These are phyloP conservation scores for Sporormia fimetaria DNA, from an alignment of 495 filamentous ascomycete species.

Conservation along the genomic window DNA sequence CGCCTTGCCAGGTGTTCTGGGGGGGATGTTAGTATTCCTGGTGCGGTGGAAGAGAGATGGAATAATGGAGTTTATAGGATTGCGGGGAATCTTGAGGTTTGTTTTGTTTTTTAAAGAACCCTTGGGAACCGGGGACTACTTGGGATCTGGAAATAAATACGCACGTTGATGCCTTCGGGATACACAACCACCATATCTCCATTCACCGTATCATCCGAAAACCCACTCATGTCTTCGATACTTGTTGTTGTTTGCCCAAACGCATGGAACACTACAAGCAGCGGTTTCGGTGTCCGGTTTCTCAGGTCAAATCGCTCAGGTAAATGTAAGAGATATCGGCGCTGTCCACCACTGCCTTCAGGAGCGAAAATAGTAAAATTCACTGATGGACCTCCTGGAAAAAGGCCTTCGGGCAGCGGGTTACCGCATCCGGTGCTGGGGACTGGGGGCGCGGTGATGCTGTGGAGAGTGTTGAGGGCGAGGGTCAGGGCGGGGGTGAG, in stretches of 20 bases:
- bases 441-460: too few relatives aligned
- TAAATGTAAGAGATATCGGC: neutral
- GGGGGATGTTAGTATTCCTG: neutral
- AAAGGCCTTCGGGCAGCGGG: neutral
- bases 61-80: too few relatives aligned
- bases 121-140: neutral
- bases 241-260: neutral
- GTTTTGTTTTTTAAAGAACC: too few relatives aligned
- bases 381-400: neutral
- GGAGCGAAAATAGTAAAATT: too few relatives aligned
- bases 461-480: too few relatives aligned
- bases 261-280: slow-evolving; percentile 6
- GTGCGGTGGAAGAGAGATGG: too few relatives aligned
- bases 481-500: too few relatives aligned
- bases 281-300: neutral
- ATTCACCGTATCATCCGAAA: slow-evolving; percentile 5
- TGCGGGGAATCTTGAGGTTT: too few relatives aligned
- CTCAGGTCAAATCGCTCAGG: neutral
- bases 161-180: slow-evolving; percentile 4
- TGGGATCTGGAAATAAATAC: neutral
- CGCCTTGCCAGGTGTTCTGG: slow-evolving; percentile 8
- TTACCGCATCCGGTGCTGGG: too few relatives aligned
- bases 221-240: slow-evolving; percentile 1
- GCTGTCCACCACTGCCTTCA: slow-evolving; percentile 1
- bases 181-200: slow-evolving; percentile 3